A percentile compares a stretch with the other conserved stretches of the same genome.
Conservation (phyloP, 257 asterid genomes). For the Solanum habrochaites region DNA sequence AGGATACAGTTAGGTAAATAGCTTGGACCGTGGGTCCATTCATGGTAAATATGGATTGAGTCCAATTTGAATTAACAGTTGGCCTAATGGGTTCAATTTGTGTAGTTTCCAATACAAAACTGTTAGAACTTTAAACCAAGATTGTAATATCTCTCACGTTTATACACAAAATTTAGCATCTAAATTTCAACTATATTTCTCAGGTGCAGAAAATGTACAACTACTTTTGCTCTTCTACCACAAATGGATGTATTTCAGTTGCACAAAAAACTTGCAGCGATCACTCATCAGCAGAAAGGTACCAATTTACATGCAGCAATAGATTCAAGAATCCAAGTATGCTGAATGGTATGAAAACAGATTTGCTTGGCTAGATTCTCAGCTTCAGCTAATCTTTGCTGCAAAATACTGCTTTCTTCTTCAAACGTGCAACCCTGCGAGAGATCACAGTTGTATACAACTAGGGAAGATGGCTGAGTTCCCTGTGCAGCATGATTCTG, state of each 20-base stretch:
- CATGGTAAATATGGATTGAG: background rate
- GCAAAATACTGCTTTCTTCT: slow-evolving; percentile 20
- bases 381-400: slow-evolving; percentile 36
- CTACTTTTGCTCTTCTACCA: background rate
- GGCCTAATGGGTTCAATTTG: background rate
- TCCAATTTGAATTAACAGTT: background rate
- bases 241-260: background rate
- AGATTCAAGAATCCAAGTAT: slow-evolving; percentile 88
- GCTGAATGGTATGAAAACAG: slow-evolving; percentile 34
- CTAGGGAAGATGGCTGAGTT: slow-evolving; percentile 6
- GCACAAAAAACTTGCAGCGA: background rate
- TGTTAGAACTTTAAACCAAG: background rate
- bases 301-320: slow-evolving; percentile 52
- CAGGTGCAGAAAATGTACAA: background rate
- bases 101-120: background rate
- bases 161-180: background rate
- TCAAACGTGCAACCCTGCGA: slow-evolving; percentile 19
- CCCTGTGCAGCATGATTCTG: background rate
- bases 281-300: slow-evolving; percentile 8
- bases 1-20: background rate
- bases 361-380: slow-evolving; percentile 20
- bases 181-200: background rate
- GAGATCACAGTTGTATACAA: slow-evolving; percentile 43
- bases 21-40: background rate
- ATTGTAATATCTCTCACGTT: background rate